Evolutionary conservation across 345 rosid genomes (phyloP), one percentile per base, ranked within the genome.

Genomic region (Acer yangbiense): DNA sequence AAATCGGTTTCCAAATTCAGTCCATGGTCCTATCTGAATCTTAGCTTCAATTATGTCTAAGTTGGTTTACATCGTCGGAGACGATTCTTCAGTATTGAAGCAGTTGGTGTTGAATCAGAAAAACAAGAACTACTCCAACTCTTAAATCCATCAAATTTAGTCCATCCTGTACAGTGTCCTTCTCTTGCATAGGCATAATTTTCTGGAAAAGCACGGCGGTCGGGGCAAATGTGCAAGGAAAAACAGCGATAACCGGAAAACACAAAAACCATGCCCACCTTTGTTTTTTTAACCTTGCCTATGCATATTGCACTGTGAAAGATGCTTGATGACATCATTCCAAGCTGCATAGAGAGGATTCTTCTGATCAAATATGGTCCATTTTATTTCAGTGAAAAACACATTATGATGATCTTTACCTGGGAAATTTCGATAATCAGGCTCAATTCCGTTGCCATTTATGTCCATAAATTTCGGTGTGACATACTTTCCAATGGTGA

Each of bases 381-480:
- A 73, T 27, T 29, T 55, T 63, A 62, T 50, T 43, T 79, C 44
- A 77, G 16, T 58, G 65, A n/a, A 23, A 29, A 3, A 32, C 46
- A 23, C 18, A 69, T 44, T 5, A 12, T 3, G 17, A 69, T 80
- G 57, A 71, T 16, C 21, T 64, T 25, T 88, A 93, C 98, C 97
- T 78, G 97, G 98, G 69, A 91, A 44, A 48, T 80, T 88, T 77
- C 65, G 82, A 84, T 77, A 91, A 78, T 95, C 97, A 46, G 97
- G 94, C 75, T 95, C 93, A 16, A 93, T 92, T 78, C 99, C 98
- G 50, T 92, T 92, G 76, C 99, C 98, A 76, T 95, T 95, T 83
- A 93, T 90, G 83, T 95, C 98, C 92, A 83, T 79, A 71, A 88
- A 97, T 80, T 91, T 89, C 44, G 99, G 98, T 18, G 98, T 95